Conservation (phyloP, 2,329 filamentous ascomycete species). For the Podosphaera leucotricha region DNA sequence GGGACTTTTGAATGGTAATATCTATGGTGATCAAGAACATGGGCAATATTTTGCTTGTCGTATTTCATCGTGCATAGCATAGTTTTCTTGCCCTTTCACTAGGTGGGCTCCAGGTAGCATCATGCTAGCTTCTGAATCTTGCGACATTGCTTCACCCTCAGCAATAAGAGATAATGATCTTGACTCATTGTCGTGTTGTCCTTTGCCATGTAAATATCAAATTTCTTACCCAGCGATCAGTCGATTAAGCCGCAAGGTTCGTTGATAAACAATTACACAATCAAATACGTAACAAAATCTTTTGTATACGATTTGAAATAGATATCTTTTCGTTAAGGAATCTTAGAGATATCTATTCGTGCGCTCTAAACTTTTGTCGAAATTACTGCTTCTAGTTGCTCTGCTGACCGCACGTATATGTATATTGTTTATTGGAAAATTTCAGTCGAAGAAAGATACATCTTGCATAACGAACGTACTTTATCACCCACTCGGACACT, state of each 20-base stretch:
- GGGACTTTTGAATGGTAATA: neutral
- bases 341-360: too few relatives aligned
- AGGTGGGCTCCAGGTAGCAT: neutral
- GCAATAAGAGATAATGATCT: neutral
- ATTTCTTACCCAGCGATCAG: neutral
- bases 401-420: too few relatives aligned
- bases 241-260: neutral
- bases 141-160: neutral
- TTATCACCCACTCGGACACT: too few relatives aligned
- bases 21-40: neutral
- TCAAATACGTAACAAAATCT: neutral
- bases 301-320: neutral
- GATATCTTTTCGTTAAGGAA: too few relatives aligned
- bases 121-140: neutral
- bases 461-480: too few relatives aligned
- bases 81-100: slow-evolving; percentile 1
- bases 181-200: neutral
- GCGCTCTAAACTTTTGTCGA: too few relatives aligned
- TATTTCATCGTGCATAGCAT: neutral
- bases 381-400: too few relatives aligned
- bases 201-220: neutral
- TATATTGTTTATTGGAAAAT: too few relatives aligned
- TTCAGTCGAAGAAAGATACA: too few relatives aligned
- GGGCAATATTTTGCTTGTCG: neutral
- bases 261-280: neutral